phyloP scores from a whole-genome alignment of 352 stramenopile species.

The Globisporangium sylvaticum region DNA sequence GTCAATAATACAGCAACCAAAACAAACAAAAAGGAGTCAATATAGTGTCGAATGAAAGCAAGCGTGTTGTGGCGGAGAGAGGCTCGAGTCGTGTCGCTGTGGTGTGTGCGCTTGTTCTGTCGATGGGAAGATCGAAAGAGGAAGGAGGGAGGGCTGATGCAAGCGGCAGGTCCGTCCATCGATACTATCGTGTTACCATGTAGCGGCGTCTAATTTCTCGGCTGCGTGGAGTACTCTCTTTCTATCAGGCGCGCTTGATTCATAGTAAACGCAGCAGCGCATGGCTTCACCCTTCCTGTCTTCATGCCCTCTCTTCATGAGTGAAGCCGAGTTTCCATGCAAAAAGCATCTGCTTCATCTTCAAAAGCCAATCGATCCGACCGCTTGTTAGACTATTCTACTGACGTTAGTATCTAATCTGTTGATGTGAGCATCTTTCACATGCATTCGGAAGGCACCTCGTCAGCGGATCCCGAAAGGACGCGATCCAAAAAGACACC shows the following conservation, averaged over 20 bases:
- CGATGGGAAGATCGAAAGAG: neutral
- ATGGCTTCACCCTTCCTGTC: neutral
- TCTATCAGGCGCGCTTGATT: neutral
- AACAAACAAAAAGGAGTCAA: neutral
- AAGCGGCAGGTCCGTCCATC: neutral
- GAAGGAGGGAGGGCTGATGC: neutral
- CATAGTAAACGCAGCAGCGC: neutral
- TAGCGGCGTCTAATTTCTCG: neutral
- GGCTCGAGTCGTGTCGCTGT: too few species aligned
- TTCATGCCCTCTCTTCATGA: too few species aligned
- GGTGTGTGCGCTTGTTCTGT: neutral
- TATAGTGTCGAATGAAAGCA: slow-evolving; percentile 1
- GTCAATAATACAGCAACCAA: neutral
- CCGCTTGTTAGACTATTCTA: too few species aligned
- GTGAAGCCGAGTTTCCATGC: neutral
- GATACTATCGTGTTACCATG: neutral
- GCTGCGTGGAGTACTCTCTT: neutral
- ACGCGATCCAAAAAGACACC: slow-evolving; percentile 1
- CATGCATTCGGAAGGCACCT: neutral
- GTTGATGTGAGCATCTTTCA: too few species aligned
- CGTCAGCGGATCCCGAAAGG: slow-evolving; percentile 4
- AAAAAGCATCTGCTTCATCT: neutral
- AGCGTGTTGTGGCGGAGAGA: neutral
- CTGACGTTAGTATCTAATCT: too few species aligned
- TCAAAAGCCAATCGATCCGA: neutral